Conservation (phyloP, 495 filamentous ascomycete species). For the Neurospora sp. region DNA sequence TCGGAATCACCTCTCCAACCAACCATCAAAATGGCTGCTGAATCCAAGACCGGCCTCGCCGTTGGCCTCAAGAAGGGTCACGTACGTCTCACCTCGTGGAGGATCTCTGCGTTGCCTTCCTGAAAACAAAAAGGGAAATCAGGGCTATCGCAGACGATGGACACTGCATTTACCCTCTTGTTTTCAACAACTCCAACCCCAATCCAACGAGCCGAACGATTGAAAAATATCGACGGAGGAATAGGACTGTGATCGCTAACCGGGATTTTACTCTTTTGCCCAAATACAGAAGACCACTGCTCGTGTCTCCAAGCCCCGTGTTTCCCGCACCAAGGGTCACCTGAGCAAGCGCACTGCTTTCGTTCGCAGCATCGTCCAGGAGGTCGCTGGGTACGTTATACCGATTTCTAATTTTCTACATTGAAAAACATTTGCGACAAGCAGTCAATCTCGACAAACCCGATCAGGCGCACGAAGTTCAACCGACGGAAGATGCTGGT, state of each 20-base stretch:
- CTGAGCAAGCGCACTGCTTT: conserved; percentile 88
- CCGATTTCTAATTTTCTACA: background rate
- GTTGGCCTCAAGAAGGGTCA: conserved; percentile 83
- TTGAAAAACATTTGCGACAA: background rate
- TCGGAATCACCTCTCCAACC: conserved; percentile 3
- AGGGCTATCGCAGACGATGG: conserved; percentile 18
- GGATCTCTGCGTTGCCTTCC: conserved; percentile 43
- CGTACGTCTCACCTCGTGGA: conserved; percentile 63
- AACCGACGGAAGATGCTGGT: background rate
- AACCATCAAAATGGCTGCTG: conserved; percentile 27
- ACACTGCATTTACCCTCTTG: conserved; percentile 11
- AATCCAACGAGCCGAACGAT: background rate
- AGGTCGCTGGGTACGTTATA: conserved; percentile 69
- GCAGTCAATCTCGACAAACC: background rate
- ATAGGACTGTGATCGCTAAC: conserved; percentile 25
- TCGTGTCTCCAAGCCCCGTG: conserved; percentile 71
- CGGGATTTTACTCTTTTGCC: conserved; percentile 27
- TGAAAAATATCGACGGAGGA: no score
- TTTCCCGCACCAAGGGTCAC: conserved; percentile 84
- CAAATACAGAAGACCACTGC: conserved; percentile 76
- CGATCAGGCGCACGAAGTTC: background rate
- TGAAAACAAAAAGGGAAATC: conserved; percentile 6
- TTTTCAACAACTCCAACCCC: background rate
- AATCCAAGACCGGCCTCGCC: conserved; percentile 58
- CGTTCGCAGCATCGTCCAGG: conserved; percentile 84